Percentiles rank a stretch among this genome's conserved stretches.
These are phyloP conservation scores for Pestalotiopsis sp. DNA, from an alignment of 2,329 filamentous ascomycete species.

Conservation along the genomic window DNA sequence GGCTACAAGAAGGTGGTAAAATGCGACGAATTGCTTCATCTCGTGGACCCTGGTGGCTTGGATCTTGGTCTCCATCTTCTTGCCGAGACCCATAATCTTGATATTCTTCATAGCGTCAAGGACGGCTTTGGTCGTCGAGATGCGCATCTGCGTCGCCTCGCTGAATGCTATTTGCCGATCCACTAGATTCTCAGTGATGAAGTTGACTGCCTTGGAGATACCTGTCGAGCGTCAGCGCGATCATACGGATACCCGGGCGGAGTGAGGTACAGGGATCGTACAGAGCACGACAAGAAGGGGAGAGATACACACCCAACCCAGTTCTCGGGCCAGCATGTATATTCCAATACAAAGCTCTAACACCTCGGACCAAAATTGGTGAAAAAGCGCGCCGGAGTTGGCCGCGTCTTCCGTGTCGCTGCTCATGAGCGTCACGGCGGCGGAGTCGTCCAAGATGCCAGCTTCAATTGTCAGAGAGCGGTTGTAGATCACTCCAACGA, in stretches of 20 bases:
- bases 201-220: neutral
- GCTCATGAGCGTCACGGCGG: neutral
- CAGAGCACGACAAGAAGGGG: neutral
- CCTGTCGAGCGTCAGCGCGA: neutral
- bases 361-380: neutral
- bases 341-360: neutral
- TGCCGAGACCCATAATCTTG: constrained; percentile 1
- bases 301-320: neutral
- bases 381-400: neutral
- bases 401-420: neutral
- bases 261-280: neutral
- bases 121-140: neutral
- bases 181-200: neutral
- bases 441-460: neutral
- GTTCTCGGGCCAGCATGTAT: neutral
- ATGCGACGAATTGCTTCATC: neutral
- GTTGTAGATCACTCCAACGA: neutral
- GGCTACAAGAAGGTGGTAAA: neutral
- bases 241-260: neutral
- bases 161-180: neutral
- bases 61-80: neutral
- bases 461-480: neutral
- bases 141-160: neutral
- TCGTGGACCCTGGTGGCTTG: neutral
- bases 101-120: constrained; percentile 3